Evolutionary conservation across 352 stramenopile genomes (phyloP).

Genomic region (Phytopythium kandeliae): DNA sequence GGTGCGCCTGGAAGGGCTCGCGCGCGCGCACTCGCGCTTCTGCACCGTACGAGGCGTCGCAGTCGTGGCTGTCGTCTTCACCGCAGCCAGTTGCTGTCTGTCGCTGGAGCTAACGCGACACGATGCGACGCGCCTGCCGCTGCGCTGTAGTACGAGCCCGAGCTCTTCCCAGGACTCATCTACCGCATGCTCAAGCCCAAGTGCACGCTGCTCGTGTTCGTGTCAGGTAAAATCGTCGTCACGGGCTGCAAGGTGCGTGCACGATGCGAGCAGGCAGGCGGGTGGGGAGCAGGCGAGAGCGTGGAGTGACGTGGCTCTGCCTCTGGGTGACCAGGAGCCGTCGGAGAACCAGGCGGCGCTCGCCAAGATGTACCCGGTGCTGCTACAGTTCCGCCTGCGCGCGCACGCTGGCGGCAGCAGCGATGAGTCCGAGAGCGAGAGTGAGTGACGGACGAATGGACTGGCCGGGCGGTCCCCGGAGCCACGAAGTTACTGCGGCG

Average conservation of each 20-base stretch:
- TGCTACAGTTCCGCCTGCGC: slow-evolving; percentile 40
- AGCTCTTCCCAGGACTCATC: slow-evolving; percentile 97
- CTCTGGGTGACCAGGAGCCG: too few species aligned
- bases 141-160: slow-evolving; percentile 97
- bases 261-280: too few species aligned
- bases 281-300: background rate
- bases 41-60: slow-evolving; percentile 64
- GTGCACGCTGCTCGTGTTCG: slow-evolving; percentile 95
- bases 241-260: slow-evolving; percentile 88
- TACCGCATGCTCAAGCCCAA: slow-evolving; percentile 93
- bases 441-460: too few species aligned
- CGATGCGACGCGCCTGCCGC: too few species aligned
- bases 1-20: slow-evolving; percentile 68
- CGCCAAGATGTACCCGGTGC: slow-evolving; percentile 49
- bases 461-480: too few species aligned
- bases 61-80: too few species aligned
- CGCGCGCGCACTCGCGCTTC: slow-evolving; percentile 48
- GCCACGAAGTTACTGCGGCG: too few species aligned
- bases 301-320: too few species aligned
- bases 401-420: slow-evolving; percentile 1
- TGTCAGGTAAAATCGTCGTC: slow-evolving; percentile 96
- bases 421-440: slow-evolving; percentile 20
- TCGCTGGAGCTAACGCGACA: too few species aligned
- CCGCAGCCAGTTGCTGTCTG: too few species aligned
- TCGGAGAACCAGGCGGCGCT: slow-evolving; percentile 37